A percentile compares a stretch with the other conserved stretches of the same genome.
Evolutionary conservation across 2,329 filamentous ascomycete species (phyloP).

Genomic region (Ophiocordyceps camponoti-saundersi): DNA sequence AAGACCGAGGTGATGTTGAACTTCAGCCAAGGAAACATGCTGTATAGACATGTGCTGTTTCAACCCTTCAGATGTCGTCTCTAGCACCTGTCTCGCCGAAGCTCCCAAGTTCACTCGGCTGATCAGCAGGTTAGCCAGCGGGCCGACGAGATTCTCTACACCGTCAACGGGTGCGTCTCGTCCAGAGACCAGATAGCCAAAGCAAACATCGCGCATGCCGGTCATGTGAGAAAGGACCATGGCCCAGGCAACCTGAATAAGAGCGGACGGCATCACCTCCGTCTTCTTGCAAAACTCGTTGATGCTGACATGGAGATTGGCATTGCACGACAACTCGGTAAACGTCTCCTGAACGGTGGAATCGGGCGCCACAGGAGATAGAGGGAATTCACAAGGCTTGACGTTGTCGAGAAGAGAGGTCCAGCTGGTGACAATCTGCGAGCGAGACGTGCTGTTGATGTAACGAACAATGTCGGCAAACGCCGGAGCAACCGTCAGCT

Average conservation of each 20-base stretch:
- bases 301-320: background rate
- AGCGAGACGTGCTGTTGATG: background rate
- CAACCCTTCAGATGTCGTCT: conserved; percentile 26
- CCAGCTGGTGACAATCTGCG: conserved; percentile 3
- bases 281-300: conserved; percentile 17
- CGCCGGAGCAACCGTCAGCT: conserved; percentile 1
- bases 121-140: conserved; percentile 38
- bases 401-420: conserved; percentile 2
- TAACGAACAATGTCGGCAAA: conserved; percentile 1
- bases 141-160: conserved; percentile 30
- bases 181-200: conserved; percentile 36
- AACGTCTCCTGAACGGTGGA: background rate
- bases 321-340: background rate
- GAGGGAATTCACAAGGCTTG: conserved; percentile 4
- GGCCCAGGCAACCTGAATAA: conserved; percentile 35
- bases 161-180: conserved; percentile 30
- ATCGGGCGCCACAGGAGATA: background rate
- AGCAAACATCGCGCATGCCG: conserved; percentile 27
- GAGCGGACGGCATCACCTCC: conserved; percentile 27
- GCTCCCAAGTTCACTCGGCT: conserved; percentile 21
- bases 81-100: conserved; percentile 17
- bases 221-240: conserved; percentile 31
- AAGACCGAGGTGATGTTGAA: conserved; percentile 17
- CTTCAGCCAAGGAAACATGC: conserved; percentile 28
- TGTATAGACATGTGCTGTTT: conserved; percentile 28